Evolutionary conservation across 2,329 filamentous ascomycete species (phyloP).

Genomic region (Microdochium trichocladiopsis): DNA sequence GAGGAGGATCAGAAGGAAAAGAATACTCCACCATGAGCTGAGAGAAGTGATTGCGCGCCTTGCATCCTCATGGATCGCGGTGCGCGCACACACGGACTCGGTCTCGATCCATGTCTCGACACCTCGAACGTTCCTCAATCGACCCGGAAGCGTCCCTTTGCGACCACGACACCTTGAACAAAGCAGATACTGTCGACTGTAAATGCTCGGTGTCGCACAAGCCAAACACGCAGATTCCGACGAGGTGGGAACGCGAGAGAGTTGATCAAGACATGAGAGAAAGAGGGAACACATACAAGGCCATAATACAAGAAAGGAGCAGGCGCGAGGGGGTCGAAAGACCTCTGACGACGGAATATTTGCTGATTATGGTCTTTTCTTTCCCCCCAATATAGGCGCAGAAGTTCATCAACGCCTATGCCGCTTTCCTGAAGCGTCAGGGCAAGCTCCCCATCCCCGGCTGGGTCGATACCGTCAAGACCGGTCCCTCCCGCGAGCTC

Average conservation of each 20-base stretch:
- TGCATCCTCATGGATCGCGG: too few species aligned
- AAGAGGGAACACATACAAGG: neutral
- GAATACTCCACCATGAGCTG: neutral
- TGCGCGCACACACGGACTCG: neutral
- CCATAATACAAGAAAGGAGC: constrained; percentile 39
- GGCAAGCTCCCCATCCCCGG: constrained; percentile 88
- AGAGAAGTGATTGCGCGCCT: neutral
- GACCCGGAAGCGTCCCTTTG: neutral
- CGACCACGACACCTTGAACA: neutral
- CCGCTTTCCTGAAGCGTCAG: constrained; percentile 88
- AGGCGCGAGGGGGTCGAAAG: constrained; percentile 68
- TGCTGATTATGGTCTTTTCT: constrained; percentile 50
- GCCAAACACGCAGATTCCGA: neutral
- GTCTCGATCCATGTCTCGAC: neutral
- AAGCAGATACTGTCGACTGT: neutral
- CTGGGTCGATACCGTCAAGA: constrained; percentile 99
- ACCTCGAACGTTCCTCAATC: neutral
- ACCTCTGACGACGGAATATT: constrained; percentile 68
- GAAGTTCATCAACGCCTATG: constrained; percentile 83
- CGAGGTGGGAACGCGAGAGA: neutral
- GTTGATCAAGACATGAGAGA: constrained; percentile 3
- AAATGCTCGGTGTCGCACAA: neutral
- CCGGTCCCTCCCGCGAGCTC: constrained; percentile 91
- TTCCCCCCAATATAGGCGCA: constrained; percentile 52
- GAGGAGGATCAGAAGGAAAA: neutral